Conservation (phyloP, 2,329 filamentous ascomycete species). For the Pseudogymnoascus sp. region DNA sequence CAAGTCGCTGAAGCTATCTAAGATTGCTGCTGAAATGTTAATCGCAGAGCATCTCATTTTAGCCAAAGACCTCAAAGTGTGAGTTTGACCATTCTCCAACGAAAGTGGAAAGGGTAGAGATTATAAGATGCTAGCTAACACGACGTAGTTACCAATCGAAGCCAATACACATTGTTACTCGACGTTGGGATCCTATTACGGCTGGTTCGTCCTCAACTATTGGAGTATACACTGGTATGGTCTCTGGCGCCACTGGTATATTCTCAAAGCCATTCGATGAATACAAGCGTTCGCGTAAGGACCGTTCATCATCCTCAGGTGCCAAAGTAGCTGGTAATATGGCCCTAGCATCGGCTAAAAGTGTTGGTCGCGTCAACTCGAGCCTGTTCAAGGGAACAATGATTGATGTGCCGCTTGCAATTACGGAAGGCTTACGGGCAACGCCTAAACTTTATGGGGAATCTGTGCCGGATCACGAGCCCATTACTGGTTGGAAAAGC, state of each 20-base stretch:
- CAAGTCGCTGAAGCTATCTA: constrained; percentile 42
- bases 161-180: constrained; percentile 29
- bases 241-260: constrained; percentile 12
- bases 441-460: constrained; percentile 55
- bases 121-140: background rate
- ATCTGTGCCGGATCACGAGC: constrained; percentile 73
- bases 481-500: constrained; percentile 67
- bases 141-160: constrained; percentile 42
- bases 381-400: constrained; percentile 33
- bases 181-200: constrained; percentile 31
- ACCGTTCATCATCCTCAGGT: constrained; percentile 14
- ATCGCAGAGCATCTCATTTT: constrained; percentile 47
- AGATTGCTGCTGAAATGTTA: constrained; percentile 48
- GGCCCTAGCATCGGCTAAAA: background rate
- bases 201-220: constrained; percentile 21
- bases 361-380: constrained; percentile 35
- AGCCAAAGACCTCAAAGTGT: constrained; percentile 42
- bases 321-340: constrained; percentile 16
- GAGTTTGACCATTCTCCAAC: constrained; percentile 33
- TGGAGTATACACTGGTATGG: constrained; percentile 13
- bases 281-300: background rate
- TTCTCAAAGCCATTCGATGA: constrained; percentile 15
- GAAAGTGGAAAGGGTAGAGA: constrained; percentile 45
- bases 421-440: constrained; percentile 48
- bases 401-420: constrained; percentile 43